Conservation (phyloP, 768 basidiomycete genomes). For the Scleroderma bovista region DNA sequence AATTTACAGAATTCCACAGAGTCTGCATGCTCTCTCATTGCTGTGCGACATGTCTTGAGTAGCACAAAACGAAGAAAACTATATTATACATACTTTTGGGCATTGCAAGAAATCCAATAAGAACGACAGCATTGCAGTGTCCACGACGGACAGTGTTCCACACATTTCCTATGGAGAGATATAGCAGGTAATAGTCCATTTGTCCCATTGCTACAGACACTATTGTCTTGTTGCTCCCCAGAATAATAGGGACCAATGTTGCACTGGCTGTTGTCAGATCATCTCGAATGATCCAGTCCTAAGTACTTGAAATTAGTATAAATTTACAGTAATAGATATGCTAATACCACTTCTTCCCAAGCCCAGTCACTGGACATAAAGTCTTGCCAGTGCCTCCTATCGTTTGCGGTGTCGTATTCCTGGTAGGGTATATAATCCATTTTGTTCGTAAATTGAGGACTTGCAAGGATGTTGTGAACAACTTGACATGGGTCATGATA, state of each 20-base stretch:
- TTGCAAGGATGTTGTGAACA: slow-evolving; percentile 7
- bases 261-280: slow-evolving; percentile 21
- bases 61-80: background rate
- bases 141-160: slow-evolving; percentile 1
- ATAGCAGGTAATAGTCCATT: slow-evolving; percentile 7
- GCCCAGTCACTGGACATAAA: slow-evolving; percentile 13
- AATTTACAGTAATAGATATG: background rate
- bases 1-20: slow-evolving; percentile 12
- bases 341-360: slow-evolving; percentile 10
- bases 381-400: background rate
- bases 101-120: slow-evolving; percentile 28
- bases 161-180: slow-evolving; percentile 8
- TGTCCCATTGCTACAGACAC: slow-evolving; percentile 5
- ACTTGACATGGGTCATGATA: too few species aligned
- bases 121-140: slow-evolving; percentile 1
- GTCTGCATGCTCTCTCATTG: slow-evolving; percentile 2
- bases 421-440: slow-evolving; percentile 15
- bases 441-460: slow-evolving; percentile 15
- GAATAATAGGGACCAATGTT: slow-evolving; percentile 7
- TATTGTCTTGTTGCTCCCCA: slow-evolving; percentile 5
- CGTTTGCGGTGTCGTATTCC: slow-evolving; percentile 1
- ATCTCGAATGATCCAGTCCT: slow-evolving; percentile 4
- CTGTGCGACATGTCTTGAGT: background rate
- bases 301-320: background rate
- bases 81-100: slow-evolving; percentile 19